Base-by-base conservation (phyloP, 2,329 filamentous ascomycete genomes). In the Aureobasidium sp. region DNA sequence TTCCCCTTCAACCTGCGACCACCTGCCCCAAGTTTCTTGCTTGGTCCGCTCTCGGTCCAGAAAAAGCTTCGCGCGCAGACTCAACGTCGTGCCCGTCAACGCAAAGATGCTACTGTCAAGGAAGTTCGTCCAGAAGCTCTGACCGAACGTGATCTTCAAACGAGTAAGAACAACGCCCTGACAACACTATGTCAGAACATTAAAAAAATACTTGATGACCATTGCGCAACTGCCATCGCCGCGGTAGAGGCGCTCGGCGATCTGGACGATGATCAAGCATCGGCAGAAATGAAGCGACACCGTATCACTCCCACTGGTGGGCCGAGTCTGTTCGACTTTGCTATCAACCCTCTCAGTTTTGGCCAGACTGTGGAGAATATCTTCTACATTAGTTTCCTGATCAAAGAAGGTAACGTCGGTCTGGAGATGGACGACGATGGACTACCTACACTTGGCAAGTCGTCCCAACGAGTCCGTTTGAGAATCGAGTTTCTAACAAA, bases 361-460 rank as follows among this genome's bases (percentile, higher is more conserved):
- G 90, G 90, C 0, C 94, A 99, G 73, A 96, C 91, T 0, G 86
- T 99, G 7, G 94, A 99, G 71, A 99, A 99, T 68, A 79, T 99
- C 67, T 99, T 99, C 73, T 97, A 97, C 71, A 84, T 96, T 66
- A 95, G 90, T 70, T 99, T 99, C 69, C 76, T 99, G 63, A 90
- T 97, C 62, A 85, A 89, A 61, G 94, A 99, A 74, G 91, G 91
- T 11, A 84, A 82, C 62, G 83, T 91, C 6, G 84, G 84, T 35
- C 80, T 99, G n/a, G 79, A 83, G 3, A 81, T 84, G 60, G 92
- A 96, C 68, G 80, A 84, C 13, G 76, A 87, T 62, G 85, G 82
- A 1, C 75, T 96, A 43, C 92, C 92, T n/a, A 84, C 90, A 23
- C 74, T 97, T 51, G 79, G 91, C 95, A 79, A 78, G 88, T 81